These are phyloP conservation scores for Paramecium sonneborni DNA, from an alignment of 73 alveolate species.

Conservation along the genomic window DNA sequence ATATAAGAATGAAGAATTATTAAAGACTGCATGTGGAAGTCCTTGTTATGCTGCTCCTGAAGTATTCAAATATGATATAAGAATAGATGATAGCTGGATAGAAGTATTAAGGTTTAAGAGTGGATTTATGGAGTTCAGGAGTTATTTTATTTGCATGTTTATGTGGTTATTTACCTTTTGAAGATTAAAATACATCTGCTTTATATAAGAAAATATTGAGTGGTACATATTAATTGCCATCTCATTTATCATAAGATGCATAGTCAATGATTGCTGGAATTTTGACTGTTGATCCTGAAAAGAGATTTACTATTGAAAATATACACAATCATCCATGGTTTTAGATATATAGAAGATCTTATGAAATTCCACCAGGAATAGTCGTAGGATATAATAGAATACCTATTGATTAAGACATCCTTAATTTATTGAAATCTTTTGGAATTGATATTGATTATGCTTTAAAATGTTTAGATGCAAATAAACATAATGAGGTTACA, in stretches of 20 bases:
- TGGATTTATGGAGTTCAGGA: conserved; percentile 96
- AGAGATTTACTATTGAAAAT: conserved; percentile 81
- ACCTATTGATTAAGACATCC: conserved; percentile 87
- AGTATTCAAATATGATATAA: background rate
- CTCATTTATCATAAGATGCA: conserved; percentile 83
- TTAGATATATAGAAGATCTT: conserved; percentile 65
- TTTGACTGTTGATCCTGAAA: conserved; percentile 86
- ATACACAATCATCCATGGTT: conserved; percentile 91
- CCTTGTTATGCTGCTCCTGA: conserved; percentile 36
- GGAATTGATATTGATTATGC: conserved; percentile 70
- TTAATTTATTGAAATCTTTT: conserved; percentile 66
- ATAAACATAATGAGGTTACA: conserved; percentile 80
- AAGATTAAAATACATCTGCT: conserved; percentile 61
- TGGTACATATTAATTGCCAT: conserved; percentile 73
- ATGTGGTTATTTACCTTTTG: conserved; percentile 96
- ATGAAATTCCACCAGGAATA: conserved; percentile 74
- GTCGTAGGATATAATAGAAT: conserved; percentile 87
- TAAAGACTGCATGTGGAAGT: conserved; percentile 86
- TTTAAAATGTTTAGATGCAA: conserved; percentile 71
- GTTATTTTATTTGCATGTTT: conserved; percentile 92
- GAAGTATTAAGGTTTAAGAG: conserved; percentile 84
- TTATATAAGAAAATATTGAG: conserved; percentile 60
- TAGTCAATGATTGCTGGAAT: conserved; percentile 82
- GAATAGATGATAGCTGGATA: conserved; percentile 92
- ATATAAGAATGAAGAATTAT: conserved; percentile 83